These are phyloP conservation scores for Emericellopsis atlantica DNA, from an alignment of 2,329 filamentous ascomycete species.

Conservation along the genomic window DNA sequence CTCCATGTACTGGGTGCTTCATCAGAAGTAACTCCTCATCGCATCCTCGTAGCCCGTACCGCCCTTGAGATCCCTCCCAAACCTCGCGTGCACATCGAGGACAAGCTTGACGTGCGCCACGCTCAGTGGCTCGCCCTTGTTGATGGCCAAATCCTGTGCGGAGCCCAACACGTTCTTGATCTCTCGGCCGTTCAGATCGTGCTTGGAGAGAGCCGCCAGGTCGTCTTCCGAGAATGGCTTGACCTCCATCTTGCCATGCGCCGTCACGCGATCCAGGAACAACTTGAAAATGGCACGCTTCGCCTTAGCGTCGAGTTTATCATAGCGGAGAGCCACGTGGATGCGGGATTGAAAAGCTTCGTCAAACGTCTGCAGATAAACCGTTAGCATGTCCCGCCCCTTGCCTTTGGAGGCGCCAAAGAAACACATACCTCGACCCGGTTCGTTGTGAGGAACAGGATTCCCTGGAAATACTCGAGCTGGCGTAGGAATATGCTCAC, in stretches of 20 bases:
- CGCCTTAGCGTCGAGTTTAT: constrained; percentile 57
- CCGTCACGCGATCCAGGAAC: constrained; percentile 63
- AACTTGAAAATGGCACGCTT: constrained; percentile 73
- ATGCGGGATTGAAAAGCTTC: constrained; percentile 84
- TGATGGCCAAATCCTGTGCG: constrained; percentile 70
- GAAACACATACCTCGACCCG: constrained; percentile 47
- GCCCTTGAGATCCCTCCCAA: constrained; percentile 73
- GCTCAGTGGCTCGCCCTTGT: constrained; percentile 55
- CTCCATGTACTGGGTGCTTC: too few relatives aligned
- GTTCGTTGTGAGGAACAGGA: constrained; percentile 82
- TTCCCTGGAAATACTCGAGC: constrained; percentile 86
- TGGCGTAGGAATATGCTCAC: constrained; percentile 80
- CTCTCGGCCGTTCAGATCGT: constrained; percentile 51
- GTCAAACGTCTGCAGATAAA: constrained; percentile 60
- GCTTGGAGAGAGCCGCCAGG: constrained; percentile 50
- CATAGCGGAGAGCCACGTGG: constrained; percentile 74
- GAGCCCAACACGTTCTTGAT: constrained; percentile 85
- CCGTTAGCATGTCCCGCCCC: constrained; percentile 2
- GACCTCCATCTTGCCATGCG: constrained; percentile 47
- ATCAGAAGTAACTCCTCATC: constrained; percentile 64
- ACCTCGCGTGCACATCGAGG: constrained; percentile 71
- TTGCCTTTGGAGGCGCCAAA: neutral
- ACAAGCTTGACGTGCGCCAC: constrained; percentile 75
- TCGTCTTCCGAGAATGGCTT: constrained; percentile 55
- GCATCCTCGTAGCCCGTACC: constrained; percentile 71